Conservation (phyloP, 1,139 yeast genomes). For the Zygoascus hellenicus region DNA sequence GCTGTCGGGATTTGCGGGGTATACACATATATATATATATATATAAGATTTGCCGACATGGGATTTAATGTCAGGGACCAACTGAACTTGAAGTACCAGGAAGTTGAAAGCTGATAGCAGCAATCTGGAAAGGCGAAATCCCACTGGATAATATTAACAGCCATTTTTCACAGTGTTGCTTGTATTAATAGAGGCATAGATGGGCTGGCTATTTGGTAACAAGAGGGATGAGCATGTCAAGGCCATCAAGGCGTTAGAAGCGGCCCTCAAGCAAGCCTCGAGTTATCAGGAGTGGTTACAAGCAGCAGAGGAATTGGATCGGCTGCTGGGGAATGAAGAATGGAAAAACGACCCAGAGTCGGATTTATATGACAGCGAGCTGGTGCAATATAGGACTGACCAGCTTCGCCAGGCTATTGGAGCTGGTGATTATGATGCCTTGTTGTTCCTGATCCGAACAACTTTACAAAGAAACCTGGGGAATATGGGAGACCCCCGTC, state of each 20-base stretch:
- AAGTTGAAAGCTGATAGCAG: no score
- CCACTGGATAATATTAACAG: no score
- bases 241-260: constrained; percentile 12
- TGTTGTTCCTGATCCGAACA: constrained; percentile 73
- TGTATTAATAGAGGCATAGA: not conserved
- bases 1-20: no score
- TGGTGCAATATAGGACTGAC: constrained; percentile 49
- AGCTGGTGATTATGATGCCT: constrained; percentile 49
- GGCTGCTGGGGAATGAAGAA: constrained; percentile 50
- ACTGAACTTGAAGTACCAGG: no score
- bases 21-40: no score
- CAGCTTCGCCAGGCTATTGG: constrained; percentile 58
- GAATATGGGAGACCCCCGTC: constrained; percentile 74
- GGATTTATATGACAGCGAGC: constrained; percentile 62
- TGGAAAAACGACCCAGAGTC: constrained; percentile 68
- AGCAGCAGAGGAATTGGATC: constrained; percentile 59
- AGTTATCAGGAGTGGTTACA: constrained; percentile 69
- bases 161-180: no score
- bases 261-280: constrained; percentile 34
- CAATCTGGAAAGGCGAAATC: no score
- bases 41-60: no score
- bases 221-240: not conserved
- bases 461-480: constrained; percentile 83
- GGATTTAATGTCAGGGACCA: no score
- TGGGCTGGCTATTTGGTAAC: constrained; percentile 1